Percentiles rank a stretch among this genome's conserved stretches.
phyloP scores from a whole-genome alignment of 495 filamentous ascomycete species.

The Aspergillus ellipticus region DNA sequence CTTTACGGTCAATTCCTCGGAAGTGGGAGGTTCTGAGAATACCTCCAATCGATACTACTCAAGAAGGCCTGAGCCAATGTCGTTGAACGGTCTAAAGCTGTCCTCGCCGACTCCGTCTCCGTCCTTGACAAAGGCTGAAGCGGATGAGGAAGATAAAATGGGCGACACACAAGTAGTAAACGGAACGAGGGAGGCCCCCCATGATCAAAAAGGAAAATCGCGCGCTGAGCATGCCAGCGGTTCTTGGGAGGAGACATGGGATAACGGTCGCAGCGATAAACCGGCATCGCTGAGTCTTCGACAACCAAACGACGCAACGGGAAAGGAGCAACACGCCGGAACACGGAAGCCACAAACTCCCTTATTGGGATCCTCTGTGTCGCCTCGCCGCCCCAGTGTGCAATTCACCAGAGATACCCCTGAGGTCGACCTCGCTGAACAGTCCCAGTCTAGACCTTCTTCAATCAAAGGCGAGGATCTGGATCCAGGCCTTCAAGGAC shows the following conservation, averaged over 20 bases:
- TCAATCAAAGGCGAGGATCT: constrained; percentile 58
- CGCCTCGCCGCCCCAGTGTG: constrained; percentile 55
- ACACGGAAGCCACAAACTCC: constrained; percentile 27
- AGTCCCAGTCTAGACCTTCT: constrained; percentile 47
- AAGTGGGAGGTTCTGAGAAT: constrained; percentile 21
- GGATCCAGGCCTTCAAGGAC: constrained; percentile 47
- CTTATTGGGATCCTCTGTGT: constrained; percentile 34
- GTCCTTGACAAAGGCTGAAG: constrained; percentile 15
- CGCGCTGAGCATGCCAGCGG: constrained; percentile 9
- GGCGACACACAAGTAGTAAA: constrained; percentile 5
- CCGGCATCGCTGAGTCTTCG: constrained; percentile 25
- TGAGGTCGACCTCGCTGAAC: constrained; percentile 36
- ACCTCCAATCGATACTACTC: constrained; percentile 15
- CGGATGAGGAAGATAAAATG: constrained; percentile 9
- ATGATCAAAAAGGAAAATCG: constrained; percentile 21
- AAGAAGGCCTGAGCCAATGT: constrained; percentile 24
- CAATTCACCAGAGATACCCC: constrained; percentile 58
- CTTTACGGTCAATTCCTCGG: constrained; percentile 17
- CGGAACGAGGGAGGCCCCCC: constrained; percentile 1
- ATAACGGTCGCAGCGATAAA: constrained; percentile 19
- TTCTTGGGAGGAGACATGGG: constrained; percentile 15
- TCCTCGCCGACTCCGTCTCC: constrained; percentile 35
- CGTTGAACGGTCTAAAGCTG: constrained; percentile 23
- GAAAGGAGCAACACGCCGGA: constrained; percentile 19
- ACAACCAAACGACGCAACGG: constrained; percentile 26